phyloP scores from a whole-genome alignment of 164 flowering plant genomes.

The Macadamia tetraphylla region DNA sequence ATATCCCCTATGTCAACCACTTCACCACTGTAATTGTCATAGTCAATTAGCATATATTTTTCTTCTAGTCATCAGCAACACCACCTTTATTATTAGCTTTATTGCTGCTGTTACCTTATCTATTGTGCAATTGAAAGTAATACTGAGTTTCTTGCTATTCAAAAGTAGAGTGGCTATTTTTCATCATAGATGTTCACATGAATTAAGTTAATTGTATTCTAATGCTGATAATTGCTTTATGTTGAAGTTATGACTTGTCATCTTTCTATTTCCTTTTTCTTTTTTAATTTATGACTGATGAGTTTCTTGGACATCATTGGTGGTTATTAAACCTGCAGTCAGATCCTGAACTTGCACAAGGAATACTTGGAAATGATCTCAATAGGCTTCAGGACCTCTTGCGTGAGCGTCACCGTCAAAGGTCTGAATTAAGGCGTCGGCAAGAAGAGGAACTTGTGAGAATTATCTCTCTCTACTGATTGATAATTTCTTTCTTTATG shows the following conservation, averaged over 20 bases:
- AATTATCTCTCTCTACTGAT: not conserved
- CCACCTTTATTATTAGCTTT: no score
- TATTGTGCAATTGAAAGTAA: no score
- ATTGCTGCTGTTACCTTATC: no score
- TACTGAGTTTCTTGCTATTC: no score
- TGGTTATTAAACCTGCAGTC: constrained; percentile 32
- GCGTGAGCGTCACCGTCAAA: constrained; percentile 62
- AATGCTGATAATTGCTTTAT: not conserved
- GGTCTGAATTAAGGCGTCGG: constrained; percentile 52
- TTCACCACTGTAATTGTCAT: no score
- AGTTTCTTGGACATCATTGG: constrained; percentile 3
- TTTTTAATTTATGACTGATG: not conserved
- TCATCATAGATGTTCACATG: not conserved
- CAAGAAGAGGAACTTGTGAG: constrained; percentile 85
- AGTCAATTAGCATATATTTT: no score
- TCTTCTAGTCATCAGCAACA: no score
- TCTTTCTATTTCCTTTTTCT: not conserved
- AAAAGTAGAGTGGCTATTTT: not conserved
- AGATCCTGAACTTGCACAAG: constrained; percentile 94
- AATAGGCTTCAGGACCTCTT: constrained; percentile 63
- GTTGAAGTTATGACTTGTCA: not conserved
- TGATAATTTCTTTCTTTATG: not conserved
- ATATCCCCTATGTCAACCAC: no score
- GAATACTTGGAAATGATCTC: constrained; percentile 73
- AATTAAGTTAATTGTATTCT: not conserved